Conservation (phyloP, 2,329 filamentous ascomycete species). For the Cladosporium velox region DNA sequence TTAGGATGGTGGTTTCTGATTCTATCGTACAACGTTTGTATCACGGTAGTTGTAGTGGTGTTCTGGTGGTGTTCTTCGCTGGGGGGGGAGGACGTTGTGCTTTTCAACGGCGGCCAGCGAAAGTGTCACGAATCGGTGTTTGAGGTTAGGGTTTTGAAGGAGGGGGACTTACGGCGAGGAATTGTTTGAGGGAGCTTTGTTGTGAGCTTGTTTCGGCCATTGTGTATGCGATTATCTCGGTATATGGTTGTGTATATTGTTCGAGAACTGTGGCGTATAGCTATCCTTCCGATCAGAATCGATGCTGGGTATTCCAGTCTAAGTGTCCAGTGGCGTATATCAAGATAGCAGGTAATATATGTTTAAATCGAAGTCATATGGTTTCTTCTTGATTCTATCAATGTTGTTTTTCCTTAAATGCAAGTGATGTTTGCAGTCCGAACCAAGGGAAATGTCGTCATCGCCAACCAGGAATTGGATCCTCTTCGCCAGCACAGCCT, state of each 20-base stretch:
- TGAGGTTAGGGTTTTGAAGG: not conserved
- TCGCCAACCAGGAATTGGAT: not conserved
- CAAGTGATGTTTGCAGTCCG: not conserved
- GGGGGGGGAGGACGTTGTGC: not conserved
- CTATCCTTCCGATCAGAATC: not conserved
- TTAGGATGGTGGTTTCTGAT: not conserved
- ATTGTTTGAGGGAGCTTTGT: slow-evolving; percentile 31
- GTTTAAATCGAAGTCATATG: not conserved
- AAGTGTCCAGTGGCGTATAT: not conserved
- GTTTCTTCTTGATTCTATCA: not conserved
- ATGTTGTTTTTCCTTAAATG: not conserved
- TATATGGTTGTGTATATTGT: not conserved
- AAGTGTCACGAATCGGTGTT: not conserved
- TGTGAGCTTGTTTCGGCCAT: slow-evolving; percentile 27
- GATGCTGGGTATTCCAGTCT: not conserved
- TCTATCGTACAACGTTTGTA: not conserved
- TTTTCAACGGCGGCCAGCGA: not conserved
- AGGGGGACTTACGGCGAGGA: slow-evolving; percentile 28
- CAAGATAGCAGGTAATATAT: not conserved
- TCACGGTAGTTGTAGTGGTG: too few species aligned
- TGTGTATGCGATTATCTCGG: not conserved
- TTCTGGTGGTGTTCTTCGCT: not conserved
- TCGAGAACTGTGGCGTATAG: not conserved
- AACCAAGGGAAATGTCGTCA: slow-evolving; percentile 11
- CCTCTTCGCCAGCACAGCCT: not conserved